Evolutionary conservation across 2,329 filamentous ascomycete genomes (phyloP), one percentile per base, ranked within the genome.

Genomic region (Cryphonectria parasitica): DNA sequence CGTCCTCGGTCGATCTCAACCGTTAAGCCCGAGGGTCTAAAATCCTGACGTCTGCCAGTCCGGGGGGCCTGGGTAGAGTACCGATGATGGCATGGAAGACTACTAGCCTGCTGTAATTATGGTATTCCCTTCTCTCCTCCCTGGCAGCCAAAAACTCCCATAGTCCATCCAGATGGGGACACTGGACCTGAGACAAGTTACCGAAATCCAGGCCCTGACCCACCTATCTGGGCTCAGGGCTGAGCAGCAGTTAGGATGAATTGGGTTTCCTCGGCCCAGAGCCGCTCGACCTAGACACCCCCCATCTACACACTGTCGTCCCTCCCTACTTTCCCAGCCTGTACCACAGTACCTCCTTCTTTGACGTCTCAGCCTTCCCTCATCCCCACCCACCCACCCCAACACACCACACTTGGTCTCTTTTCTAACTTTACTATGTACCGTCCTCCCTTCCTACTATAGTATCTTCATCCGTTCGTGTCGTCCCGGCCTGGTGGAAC

Each of bases 161-260:
- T 71, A 71, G 68, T 66, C 56, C 68, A 64, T 68, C 70, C 65
- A 69, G 64, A 43, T 66, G 54, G 67, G 64, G 64, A 64, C 43
- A 65, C 65, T 63, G 67, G 60, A 71, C 64, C 63, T 72, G 71
- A 72, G 71, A 72, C 71, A 72, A 58, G 69, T 67, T 68, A 54
- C 66, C 62, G 64, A 69, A 56, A 56, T 66, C 70, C 64, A 49
- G 62, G 58, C 64, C 68, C 68, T 64, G 66, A 19, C 60, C 71
- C 66, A 68, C 66, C 56, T 31, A 39, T 52, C 66, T 63, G 64
- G 68, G 65, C 70, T 72, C 71, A 70, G 71, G 71, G 71, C 71
- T 72, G 71, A 72, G 43, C 22, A 72, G 58, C 22, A 60, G 62
- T 66, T 61, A 71, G 69, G 69, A 71, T 60, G 69, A 71, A 64